phyloP scores from a whole-genome alignment of 192 early-diverging fungal species.

The Chytriomyces confervae region DNA sequence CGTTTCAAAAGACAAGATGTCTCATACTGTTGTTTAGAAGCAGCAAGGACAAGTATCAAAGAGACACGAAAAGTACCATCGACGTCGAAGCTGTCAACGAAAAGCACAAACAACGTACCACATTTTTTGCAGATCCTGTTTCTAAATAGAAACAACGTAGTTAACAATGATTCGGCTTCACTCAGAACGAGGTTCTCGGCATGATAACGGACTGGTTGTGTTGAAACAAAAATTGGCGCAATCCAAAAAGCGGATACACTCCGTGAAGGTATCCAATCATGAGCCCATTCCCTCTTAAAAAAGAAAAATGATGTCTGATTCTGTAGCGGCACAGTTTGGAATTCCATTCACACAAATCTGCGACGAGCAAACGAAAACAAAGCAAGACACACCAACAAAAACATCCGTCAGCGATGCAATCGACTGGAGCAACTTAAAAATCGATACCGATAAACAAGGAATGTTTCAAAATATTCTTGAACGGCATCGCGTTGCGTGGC shows the following conservation, averaged over 20 bases:
- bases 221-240: constrained; percentile 55
- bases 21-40: not conserved
- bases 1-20: not conserved
- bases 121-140: too few relatives aligned
- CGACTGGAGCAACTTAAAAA: constrained; percentile 53
- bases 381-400: constrained; percentile 28
- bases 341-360: constrained; percentile 46
- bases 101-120: constrained; percentile 17
- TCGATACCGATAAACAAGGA: constrained; percentile 56
- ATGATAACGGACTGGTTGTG: constrained; percentile 44
- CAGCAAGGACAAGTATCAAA: constrained; percentile 17
- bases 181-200: constrained; percentile 38
- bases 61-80: constrained; percentile 18
- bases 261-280: constrained; percentile 49
- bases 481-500: constrained; percentile 31
- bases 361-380: constrained; percentile 37
- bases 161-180: not conserved
- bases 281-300: not conserved
- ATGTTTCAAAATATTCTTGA: constrained; percentile 51
- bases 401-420: constrained; percentile 30
- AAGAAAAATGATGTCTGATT: not conserved
- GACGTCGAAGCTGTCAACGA: constrained; percentile 37
- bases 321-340: constrained; percentile 42
- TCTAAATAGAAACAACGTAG: not conserved
- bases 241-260: constrained; percentile 50